Base-by-base conservation (phyloP, 1,284 basidiomycete species). In the Apiotrichum montevideense region DNA sequence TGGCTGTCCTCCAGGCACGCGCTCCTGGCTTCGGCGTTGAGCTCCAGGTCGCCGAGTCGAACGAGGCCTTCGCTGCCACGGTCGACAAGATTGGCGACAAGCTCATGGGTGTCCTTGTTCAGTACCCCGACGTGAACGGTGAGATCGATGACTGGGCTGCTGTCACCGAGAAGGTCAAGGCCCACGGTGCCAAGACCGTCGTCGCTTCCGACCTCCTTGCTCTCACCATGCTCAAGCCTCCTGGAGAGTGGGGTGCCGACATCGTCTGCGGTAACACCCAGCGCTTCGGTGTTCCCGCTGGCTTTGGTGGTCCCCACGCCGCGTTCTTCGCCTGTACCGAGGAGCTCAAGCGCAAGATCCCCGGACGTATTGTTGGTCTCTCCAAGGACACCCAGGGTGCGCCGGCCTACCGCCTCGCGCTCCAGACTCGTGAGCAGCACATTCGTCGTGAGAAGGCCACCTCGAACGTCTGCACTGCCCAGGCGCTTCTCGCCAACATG, bases 181-280 rank as follows among this genome's bases (percentile, higher is more conserved):
- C 80, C n/a, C 70, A 80, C 15, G 88, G 88, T 41, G 92, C 83
- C 45, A 82, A 97, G 61, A 83, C 95, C 52, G 83, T 88, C 29
- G 90, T 87, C 63, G 92, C 92, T 10, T 91, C 91, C 11, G 95
- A 98, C 77, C 83, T 98, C 51, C 81, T 98, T 35, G 91, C 95
- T 2, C 80, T 98, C 69, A 93, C 94, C 7, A 84, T 93, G 82
- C 82, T 98, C 66, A 92, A 90, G 71, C 91, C 95, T 32, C 95
- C 95, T 10, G 95, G 95, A 57, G 95, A 98, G 80, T 98, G 95
- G 91, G 95, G 95, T 50, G 94, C 93, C 39, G 95, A 98, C 75
- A 87, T 98, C 63, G 94, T 93, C 3, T 80, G 95, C 53, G 95
- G 95, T 44, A 98, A 95, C 75, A 90, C 92, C 40, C 94, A 89